phyloP scores from a whole-genome alignment of 345 rosid genomes.

The Corymbia maculata region DNA sequence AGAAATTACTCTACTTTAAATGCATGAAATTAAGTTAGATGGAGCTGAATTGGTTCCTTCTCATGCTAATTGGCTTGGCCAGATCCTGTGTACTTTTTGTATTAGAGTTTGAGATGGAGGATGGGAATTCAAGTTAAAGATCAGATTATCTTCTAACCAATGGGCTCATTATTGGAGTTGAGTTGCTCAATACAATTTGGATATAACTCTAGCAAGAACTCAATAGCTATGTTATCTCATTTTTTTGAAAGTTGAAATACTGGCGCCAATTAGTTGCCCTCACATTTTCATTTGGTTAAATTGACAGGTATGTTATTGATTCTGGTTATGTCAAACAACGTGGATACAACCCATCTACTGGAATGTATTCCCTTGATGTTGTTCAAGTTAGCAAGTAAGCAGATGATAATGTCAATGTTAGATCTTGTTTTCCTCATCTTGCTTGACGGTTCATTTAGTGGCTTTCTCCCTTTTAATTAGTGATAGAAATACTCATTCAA shows the following conservation, averaged over 20 bases:
- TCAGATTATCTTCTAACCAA: background rate
- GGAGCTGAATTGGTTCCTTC: background rate
- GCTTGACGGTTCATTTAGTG: background rate
- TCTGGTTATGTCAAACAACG: slow-evolving; percentile 95
- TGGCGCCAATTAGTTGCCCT: background rate
- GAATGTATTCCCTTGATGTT: slow-evolving; percentile 97
- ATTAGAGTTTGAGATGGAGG: background rate
- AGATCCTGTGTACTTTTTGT: background rate
- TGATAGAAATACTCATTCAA: background rate
- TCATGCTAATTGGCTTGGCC: background rate
- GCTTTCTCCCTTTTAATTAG: background rate
- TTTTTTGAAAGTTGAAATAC: background rate
- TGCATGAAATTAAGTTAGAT: background rate
- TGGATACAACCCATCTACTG: slow-evolving; percentile 84
- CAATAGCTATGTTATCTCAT: background rate
- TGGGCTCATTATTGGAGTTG: background rate
- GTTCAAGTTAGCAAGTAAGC: slow-evolving; percentile 96
- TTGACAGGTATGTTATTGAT: slow-evolving; percentile 86
- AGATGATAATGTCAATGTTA: background rate
- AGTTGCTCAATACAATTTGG: background rate
- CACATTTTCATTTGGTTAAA: background rate
- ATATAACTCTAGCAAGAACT: background rate
- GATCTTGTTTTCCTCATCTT: background rate
- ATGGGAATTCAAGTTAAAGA: background rate
- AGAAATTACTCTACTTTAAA: background rate